Conservation (phyloP, 148 eudicot species). For the Camellia sinensis region DNA sequence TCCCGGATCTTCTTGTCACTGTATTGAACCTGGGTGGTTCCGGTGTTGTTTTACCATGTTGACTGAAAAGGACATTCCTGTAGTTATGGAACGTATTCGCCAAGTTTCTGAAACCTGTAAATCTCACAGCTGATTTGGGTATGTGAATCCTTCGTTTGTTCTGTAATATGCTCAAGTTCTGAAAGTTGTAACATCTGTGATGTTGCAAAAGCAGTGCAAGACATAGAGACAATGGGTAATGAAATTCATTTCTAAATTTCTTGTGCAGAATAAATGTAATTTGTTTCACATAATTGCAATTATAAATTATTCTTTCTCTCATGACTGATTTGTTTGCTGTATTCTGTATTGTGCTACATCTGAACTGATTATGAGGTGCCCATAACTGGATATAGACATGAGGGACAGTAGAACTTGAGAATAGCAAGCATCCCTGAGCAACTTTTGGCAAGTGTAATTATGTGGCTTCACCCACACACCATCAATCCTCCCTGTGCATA, state of each 20-base stretch:
- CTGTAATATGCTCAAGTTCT: neutral
- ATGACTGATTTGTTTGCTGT: neutral
- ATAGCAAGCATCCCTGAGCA: too few species aligned
- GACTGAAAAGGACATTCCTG: conserved; percentile 53
- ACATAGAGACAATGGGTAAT: neutral
- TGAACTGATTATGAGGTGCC: neutral
- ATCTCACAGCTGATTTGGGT: conserved; percentile 37
- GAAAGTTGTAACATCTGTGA: neutral
- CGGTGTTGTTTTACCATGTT: conserved; percentile 60
- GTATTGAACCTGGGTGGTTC: conserved; percentile 98
- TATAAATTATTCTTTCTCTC: neutral
- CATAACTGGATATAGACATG: too few species aligned
- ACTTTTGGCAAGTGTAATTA: too few species aligned
- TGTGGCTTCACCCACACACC: too few species aligned
- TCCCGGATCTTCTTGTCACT: conserved; percentile 88
- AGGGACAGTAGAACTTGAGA: too few species aligned
- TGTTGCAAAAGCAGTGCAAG: neutral
- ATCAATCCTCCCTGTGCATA: neutral
- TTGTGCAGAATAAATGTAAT: neutral
- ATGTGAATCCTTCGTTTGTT: neutral
- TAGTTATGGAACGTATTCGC: conserved; percentile 59
- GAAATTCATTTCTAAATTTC: neutral
- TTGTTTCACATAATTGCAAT: neutral
- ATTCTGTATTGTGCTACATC: too few species aligned
- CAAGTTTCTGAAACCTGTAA: conserved; percentile 48